Conservation (phyloP, 2,329 filamentous ascomycete genomes). For the Teratosphaeria zuluensis region DNA sequence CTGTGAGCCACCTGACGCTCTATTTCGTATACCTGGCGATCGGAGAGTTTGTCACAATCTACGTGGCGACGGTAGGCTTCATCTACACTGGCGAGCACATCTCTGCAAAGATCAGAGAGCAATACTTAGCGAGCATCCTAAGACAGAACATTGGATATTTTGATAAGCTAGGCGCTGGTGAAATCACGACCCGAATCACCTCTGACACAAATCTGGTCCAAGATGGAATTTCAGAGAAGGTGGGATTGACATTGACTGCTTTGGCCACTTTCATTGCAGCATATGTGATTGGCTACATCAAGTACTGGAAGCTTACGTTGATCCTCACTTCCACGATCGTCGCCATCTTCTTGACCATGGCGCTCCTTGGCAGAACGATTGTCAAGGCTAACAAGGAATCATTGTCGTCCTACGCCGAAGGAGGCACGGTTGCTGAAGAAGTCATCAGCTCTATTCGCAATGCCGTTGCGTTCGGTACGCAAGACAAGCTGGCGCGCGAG, state of each 20-base stretch:
- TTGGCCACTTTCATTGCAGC: constrained; percentile 76
- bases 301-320: constrained; percentile 86
- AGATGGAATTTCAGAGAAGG: constrained; percentile 86
- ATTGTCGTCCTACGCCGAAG: constrained; percentile 68
- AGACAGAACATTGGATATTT: constrained; percentile 87
- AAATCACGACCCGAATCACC: constrained; percentile 89
- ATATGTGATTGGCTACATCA: constrained; percentile 82
- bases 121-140: constrained; percentile 76
- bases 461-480: constrained; percentile 83
- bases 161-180: constrained; percentile 84
- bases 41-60: constrained; percentile 67
- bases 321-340: constrained; percentile 77
- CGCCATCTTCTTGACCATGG: constrained; percentile 70
- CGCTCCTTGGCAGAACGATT: constrained; percentile 61
- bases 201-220: constrained; percentile 90
- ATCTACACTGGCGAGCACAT: constrained; percentile 54
- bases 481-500: constrained; percentile 78
- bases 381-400: constrained; percentile 72
- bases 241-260: constrained; percentile 66
- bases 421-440: constrained; percentile 85
- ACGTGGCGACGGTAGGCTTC: constrained; percentile 76
- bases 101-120: constrained; percentile 49
- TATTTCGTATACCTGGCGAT: constrained; percentile 83
- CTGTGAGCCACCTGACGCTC: constrained; percentile 50
- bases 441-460: constrained; percentile 90